Base-by-base conservation (phyloP, 2,329 filamentous ascomycete genomes). In the Sporothrix luriei region DNA sequence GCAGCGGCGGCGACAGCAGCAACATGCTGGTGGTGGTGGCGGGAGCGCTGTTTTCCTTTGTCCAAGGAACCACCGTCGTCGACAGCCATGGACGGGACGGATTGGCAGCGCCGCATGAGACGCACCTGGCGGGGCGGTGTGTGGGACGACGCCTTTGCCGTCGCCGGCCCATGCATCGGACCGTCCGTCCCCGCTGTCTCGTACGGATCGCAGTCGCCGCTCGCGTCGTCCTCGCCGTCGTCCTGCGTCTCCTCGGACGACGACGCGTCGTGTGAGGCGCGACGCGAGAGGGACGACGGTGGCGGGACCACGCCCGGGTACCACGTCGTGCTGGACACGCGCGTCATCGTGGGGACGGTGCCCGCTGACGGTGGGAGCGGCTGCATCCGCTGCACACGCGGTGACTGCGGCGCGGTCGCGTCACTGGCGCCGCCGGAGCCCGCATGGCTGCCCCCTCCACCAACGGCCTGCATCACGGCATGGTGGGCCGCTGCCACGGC, bases 381-480 rank as follows among this genome's bases (percentile, higher is more conserved):
- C 38, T 46, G 48, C 26, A 52, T 21, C 51, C 59, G 59, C 40
- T 65, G 68, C 16, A 40, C 49, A 2, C 38, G 57, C 5, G 46
- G 57, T 10, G 67, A 46, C 33, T 54, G 43, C 4, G 48, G 57
- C 19, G 43, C 59, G 3, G 54, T 43, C 3, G 38, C 57, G 13
- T 21, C 19, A 5, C 48, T 43, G 2, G 48, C 26, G 4, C 9
- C 16, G 19, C 29, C 26, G 7, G 29, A 6, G 7, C 49, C 29
- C 9, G 26, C 54, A 21, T n/a, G 11, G 14, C 16, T 26, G 29
- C 49, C 43, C 7, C 40, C 13, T 6, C 59, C 59, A 4, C 48
- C 19, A 4, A 69, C 68, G 1, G 64, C 68, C 43, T 71, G 70
- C 64, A 71, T 33, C 21, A 69, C 49, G 4, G 67, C 62, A 19